Base-by-base conservation (phyloP, 1,284 basidiomycete genomes). In the Ganoderma leucocontextum region DNA sequence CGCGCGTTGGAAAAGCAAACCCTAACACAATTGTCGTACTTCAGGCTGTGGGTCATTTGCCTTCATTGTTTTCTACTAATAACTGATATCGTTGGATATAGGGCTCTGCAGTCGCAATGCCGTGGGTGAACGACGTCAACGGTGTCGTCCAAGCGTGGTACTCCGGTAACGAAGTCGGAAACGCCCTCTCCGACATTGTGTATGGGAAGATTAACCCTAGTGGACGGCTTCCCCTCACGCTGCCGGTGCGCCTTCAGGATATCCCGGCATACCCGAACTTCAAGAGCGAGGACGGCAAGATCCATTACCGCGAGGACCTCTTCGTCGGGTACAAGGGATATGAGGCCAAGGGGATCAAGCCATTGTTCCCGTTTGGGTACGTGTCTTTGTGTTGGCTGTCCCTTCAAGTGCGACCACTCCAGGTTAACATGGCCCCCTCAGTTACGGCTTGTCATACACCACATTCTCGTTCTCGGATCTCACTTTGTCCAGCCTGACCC, bases 251-350 rank as follows among this genome's bases (percentile, higher is more conserved):
- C 25, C 82, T 88, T 61, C 84, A 92, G 77, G 92, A 94, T 76
- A 87, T 88, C 58, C 89, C 92, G 0, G 85, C 91, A 7, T 85
- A 86, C 75, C 80, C 85, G 53, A 87, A 89, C 76, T 84, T 87
- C 77, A 81, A 80, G 55, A 89, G 88, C 70, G 89, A 90, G 76
- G 84, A 91, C 66, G 88, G 89, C 42, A 86, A 90, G 75, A 89
- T 91, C 41, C 82, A 89, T 70, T 90, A 90, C 74, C 82, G 86
- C 15, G 90, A 91, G 77, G 89, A 89, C 75, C 74, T 92, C 0
- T 91, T 89, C 72, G 89, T 91, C 19, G 91, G 92, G 53, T 94
- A 94, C 79, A 92, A 91, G 78, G 83, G 89, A 74, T 91, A 90
- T 76, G 86, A 89, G 60, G 85, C 87, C 64, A 83, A 83, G 67